Base-by-base conservation (phyloP, 106 monocot species). In the Agapanthus africanus region DNA sequence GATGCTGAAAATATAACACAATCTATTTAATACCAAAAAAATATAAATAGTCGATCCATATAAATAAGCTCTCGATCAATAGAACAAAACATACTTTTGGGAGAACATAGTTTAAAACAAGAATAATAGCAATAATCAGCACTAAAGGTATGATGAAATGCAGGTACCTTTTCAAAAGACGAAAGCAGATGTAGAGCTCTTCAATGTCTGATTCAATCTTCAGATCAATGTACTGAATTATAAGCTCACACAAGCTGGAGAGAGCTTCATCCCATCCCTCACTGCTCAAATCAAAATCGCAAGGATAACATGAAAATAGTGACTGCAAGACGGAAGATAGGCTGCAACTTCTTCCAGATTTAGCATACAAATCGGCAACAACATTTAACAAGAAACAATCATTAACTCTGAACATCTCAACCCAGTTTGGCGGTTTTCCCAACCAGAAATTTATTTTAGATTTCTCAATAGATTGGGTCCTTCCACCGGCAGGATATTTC, bases 141-240 rank as follows among this genome's bases (percentile, higher is more conserved):
- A 21, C 1, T 50, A 21, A 34, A 39, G 39, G 10, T 37, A 28
- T 7, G 4, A 39, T 25, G 30, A 44, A 44, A 41, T 4, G 23
- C 21, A 42, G 18, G 10, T 76, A 94, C 94, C 95, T 86, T 70
- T 84, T 81, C 47, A 97, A 50, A 69, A 86, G 68, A 49, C 88
- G 72, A 77, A 84, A 97, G 52, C 97, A 92, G 66, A 85, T 63
- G 40, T 92, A 87, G 73, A 97, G 76, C 70, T 97, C 97, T 71
- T 97, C 97, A 46, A 97, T 76, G 65, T 97, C 87, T 76, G 78
- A 72, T 32, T 83, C 79, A 74, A 90, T 65, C 71, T 92, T 97
- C 31, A 80, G 72, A 27, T 79, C 62, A 63, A 90, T 77, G 79
- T 97, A 97, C 50, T 92, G 89, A 19, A 33, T 40, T 60, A 92